Evolutionary conservation across 148 eudicot species (phyloP), one percentile per base, ranked within the genome.

Genomic region (Nepenthes gracilis): DNA sequence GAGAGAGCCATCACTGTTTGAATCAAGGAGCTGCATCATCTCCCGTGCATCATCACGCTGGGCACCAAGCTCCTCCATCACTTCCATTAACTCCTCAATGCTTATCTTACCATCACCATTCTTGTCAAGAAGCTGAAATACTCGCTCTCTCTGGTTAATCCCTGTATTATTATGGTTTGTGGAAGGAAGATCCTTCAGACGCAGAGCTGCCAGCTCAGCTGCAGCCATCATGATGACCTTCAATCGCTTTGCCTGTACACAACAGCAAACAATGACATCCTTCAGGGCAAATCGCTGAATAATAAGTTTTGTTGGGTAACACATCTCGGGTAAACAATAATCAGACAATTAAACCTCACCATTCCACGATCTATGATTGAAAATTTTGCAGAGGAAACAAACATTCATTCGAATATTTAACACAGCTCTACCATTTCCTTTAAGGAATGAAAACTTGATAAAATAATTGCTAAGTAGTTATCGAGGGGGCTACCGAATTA

Each of bases 81-180:
- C 94, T 72, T 93, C 98, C 80, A 73, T 88, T 59, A 93, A 82
- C 77, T 93, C 96, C 76, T 88, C 98, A 23, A 93, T 81, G 81
- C 98, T 93, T 65, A 93, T 93, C 77, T 82, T 84, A 67, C 98
- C 98, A 79, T 93, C 96, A 70, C 96, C 95, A 84, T 93, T 93
- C 80, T 93, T 93, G 82, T 93, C 98, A 48, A 93, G 88, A 53
- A 88, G 78, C 54, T 66, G 81, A 71, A 93, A 93, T 9, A 77
- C 94, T 68, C 82, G 62, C 70, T 76, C 78, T 68, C 79, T 80
- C 48, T 75, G 72, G 61, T 80, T 75, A 61, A 66, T 64, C 52
- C 79, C 86, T 12, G 71, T 64, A 43, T 58, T 70, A 67, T 61
- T 74, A 23, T 77, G 83, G 69, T 69, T 80, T 51, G 79, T 37